Conservation (phyloP, 2,329 filamentous ascomycete species). For the Trichothecium roseum region DNA sequence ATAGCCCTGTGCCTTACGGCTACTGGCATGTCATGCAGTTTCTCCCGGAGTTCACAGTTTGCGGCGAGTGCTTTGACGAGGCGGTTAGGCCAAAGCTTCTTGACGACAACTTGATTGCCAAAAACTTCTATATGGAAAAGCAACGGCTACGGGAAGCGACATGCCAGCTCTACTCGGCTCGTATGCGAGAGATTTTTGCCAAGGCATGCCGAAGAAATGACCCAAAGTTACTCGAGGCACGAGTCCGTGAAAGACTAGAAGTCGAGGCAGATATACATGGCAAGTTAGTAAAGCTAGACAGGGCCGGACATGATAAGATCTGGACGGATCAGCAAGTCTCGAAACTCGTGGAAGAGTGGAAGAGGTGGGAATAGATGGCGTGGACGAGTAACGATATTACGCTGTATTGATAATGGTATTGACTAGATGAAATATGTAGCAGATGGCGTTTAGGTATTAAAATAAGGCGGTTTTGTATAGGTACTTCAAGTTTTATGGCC, state of each 20-base stretch:
- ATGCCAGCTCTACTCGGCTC: constrained; percentile 72
- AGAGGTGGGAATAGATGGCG: constrained; percentile 40
- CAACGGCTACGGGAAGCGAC: constrained; percentile 43
- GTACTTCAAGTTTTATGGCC: too few relatives aligned
- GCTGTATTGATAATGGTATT: background rate
- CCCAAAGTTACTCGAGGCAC: constrained; percentile 47
- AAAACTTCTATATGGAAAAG: constrained; percentile 53
- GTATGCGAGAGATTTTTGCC: constrained; percentile 67
- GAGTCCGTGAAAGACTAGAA: constrained; percentile 46
- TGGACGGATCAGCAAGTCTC: constrained; percentile 33
- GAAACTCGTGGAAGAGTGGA: constrained; percentile 45
- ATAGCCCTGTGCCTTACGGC: constrained; percentile 49
- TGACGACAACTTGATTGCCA: constrained; percentile 43
- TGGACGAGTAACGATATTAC: background rate
- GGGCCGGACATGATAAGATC: constrained; percentile 19
- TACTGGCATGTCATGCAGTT: constrained; percentile 71
- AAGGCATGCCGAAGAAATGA: constrained; percentile 59
- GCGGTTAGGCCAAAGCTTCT: constrained; percentile 61
- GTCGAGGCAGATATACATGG: constrained; percentile 50
- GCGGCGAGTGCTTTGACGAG: constrained; percentile 76
- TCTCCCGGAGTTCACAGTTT: constrained; percentile 71
- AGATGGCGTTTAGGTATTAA: background rate
- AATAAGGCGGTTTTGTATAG: background rate
- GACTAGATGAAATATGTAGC: background rate
- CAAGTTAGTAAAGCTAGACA: constrained; percentile 34